Evolutionary conservation across 805 yeast species (phyloP), one percentile per base, ranked within the genome.

Genomic region (Lachancea sp.): DNA sequence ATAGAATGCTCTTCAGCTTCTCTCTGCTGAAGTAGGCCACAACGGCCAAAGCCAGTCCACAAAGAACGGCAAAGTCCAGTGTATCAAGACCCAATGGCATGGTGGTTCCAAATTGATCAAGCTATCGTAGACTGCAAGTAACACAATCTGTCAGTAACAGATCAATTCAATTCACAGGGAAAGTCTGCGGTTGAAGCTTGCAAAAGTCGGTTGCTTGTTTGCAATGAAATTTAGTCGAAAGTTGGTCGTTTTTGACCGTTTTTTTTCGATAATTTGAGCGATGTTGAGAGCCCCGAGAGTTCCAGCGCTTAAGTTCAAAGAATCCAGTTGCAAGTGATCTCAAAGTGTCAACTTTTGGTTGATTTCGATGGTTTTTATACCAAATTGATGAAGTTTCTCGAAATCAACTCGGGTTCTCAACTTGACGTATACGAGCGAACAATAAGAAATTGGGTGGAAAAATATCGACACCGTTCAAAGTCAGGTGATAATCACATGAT

Each of bases 1-100:
- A 43, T 26, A 59, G 45, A 15, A 55, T 35, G 12, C 49, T 49
- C 33, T 77, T 76, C 47, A 72, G 67, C 20, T 60, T 57, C 44
- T 83, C 87, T 59, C 80, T 86, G 42, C 83, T 78, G 63, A 81
- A 75, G 63, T 82, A 87, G 8, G 81, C 78, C 17, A 75, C 62
- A 2, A 83, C 71, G 3, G 85, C 90, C n/a, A 79, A 58, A 3
- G 81, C 77, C 42, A 87, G 71, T 3, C 80, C 82, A 13, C 74
- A 71, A 44, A 89, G 68, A 13, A 86, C 89, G 20, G 81, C 62
- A 49, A 81, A 65, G 65, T 89, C 96, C 46, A 85, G 71, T 5
- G 81, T 70, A 62, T 88, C 95, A 53, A 88, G 67, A 31, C 59
- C 60, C 15, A 57, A 55, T 47, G 81, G 79, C 81, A 77, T 77